phyloP scores from a whole-genome alignment of 2,329 filamentous ascomycete genomes.

The Drechslera avenae region DNA sequence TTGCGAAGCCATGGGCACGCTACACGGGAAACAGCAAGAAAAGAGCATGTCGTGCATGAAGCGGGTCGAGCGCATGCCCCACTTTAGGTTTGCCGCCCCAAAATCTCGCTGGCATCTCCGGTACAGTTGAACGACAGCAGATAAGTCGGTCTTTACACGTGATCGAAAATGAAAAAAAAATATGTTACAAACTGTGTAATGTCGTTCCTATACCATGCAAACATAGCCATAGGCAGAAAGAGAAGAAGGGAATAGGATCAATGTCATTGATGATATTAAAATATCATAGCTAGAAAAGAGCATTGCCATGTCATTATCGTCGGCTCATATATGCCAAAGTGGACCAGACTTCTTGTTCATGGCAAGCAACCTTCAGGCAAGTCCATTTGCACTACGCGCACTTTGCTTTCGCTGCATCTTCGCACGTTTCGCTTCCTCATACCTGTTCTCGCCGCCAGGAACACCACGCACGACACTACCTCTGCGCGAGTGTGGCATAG shows the following conservation, averaged over 20 bases:
- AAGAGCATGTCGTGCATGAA: conserved; percentile 5
- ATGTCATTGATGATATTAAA: no score
- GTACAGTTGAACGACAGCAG: background rate
- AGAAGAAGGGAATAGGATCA: background rate
- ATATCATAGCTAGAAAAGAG: no score
- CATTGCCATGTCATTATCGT: no score
- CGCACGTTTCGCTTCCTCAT: conserved; percentile 12
- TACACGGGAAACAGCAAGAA: background rate
- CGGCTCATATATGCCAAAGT: no score
- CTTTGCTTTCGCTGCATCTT: conserved; percentile 16
- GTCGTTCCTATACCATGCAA: no score
- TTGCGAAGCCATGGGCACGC: conserved; percentile 7
- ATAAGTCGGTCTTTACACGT: no score
- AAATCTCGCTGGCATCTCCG: background rate
- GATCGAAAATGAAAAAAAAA: no score
- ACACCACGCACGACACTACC: conserved; percentile 38
- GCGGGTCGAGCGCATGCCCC: conserved; percentile 1
- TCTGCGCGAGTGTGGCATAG: conserved; percentile 30
- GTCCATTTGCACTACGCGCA: background rate
- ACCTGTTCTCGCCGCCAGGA: conserved; percentile 16
- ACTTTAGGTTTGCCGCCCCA: background rate
- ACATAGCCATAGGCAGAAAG: conserved; percentile 15
- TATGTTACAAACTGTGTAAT: no score
- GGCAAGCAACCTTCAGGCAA: background rate
- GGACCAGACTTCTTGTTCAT: background rate